Percentiles rank a stretch among this genome's conserved stretches.
Evolutionary conservation across 2,329 filamentous ascomycete genomes (phyloP).

Genomic region (Hypoxylon sp.): DNA sequence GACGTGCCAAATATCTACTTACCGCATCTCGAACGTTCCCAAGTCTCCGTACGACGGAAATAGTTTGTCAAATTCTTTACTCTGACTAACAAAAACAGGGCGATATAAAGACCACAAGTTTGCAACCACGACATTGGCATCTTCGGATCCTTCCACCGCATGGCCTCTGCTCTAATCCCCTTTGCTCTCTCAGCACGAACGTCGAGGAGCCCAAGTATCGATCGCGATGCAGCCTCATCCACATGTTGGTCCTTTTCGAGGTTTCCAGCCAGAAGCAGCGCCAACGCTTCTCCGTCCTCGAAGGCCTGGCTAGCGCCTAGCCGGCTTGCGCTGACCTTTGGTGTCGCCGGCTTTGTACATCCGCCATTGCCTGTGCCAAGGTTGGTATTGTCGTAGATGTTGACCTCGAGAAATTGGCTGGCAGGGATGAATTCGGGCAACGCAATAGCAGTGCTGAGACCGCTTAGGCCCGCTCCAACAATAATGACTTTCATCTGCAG

Average conservation of each 20-base stretch:
- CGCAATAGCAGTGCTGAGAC: conserved; percentile 33
- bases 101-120: conserved; percentile 26
- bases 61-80: conserved; percentile 12
- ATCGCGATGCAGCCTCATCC: conserved; percentile 22
- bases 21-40: conserved; percentile 30
- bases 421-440: conserved; percentile 33
- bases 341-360: background rate
- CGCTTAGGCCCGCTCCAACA: conserved; percentile 25
- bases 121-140: conserved; percentile 35
- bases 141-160: conserved; percentile 37
- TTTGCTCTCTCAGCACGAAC: conserved; percentile 22
- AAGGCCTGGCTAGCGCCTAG: conserved; percentile 62
- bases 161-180: conserved; percentile 24
- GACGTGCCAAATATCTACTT: conserved; percentile 16
- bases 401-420: conserved; percentile 23
- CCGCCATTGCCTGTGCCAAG: background rate
- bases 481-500: conserved; percentile 33
- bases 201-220: conserved; percentile 25
- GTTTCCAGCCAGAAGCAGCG: conserved; percentile 54
- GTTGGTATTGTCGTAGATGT: conserved; percentile 32
- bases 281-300: conserved; percentile 65
- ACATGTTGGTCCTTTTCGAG: conserved; percentile 10
- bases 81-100: conserved; percentile 25
- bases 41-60: conserved; percentile 15
- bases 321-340: conserved; percentile 26